Evolutionary conservation across 2,329 filamentous ascomycete genomes (phyloP).

Genomic region (Botrytis medusae): DNA sequence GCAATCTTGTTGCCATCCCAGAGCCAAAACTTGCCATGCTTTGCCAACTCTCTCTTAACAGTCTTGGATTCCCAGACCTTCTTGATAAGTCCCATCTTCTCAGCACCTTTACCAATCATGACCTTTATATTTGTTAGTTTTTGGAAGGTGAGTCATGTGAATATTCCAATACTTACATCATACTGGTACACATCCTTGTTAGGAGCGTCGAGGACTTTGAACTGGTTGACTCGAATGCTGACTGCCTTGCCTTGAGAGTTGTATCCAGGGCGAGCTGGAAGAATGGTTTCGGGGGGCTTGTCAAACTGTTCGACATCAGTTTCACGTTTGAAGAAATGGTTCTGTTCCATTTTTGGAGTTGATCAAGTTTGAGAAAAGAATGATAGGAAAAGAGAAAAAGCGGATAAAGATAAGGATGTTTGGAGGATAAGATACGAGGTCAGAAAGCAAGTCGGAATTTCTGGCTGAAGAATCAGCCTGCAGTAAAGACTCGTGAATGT

Average conservation of each 20-base stretch:
- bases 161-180: slow-evolving; percentile 60
- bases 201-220: slow-evolving; percentile 62
- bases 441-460: slow-evolving; percentile 22
- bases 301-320: slow-evolving; percentile 30
- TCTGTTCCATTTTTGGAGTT: slow-evolving; percentile 35
- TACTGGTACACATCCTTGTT: slow-evolving; percentile 73
- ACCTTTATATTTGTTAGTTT: slow-evolving; percentile 51
- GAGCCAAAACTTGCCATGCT: slow-evolving; percentile 57
- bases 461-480: slow-evolving; percentile 26
- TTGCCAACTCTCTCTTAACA: slow-evolving; percentile 56
- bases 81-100: slow-evolving; percentile 65
- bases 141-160: slow-evolving; percentile 4
- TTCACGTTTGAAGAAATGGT: slow-evolving; percentile 35
- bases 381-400: slow-evolving; percentile 12
- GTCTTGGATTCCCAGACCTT: slow-evolving; percentile 71
- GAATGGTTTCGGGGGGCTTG: slow-evolving; percentile 11
- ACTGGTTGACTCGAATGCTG: slow-evolving; percentile 68
- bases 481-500: slow-evolving; percentile 8
- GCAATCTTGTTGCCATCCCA: slow-evolving; percentile 84
- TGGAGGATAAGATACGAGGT: slow-evolving; percentile 14
- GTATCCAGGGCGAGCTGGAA: slow-evolving; percentile 52
- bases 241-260: slow-evolving; percentile 59
- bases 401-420: background rate
- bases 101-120: slow-evolving; percentile 59
- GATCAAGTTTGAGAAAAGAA: slow-evolving; percentile 21